Evolutionary conservation across 192 early-diverging fungal genomes (phyloP).

Genomic region (Phlyctochytrium bullatum): DNA sequence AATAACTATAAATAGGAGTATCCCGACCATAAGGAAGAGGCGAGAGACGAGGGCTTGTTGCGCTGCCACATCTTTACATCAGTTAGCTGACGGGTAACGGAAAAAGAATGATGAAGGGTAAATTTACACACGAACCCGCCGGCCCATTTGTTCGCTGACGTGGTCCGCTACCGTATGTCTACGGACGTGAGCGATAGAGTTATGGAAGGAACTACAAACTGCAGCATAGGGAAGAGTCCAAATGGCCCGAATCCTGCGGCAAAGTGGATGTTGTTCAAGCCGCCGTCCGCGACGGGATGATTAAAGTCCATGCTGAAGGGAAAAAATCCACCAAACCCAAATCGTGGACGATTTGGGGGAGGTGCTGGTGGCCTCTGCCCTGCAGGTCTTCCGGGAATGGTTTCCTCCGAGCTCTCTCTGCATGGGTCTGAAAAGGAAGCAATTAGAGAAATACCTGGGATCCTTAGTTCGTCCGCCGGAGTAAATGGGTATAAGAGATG

Average conservation of each 20-base stretch:
- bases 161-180: too few relatives aligned
- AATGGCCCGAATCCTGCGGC: constrained; percentile 64
- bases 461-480: constrained; percentile 33
- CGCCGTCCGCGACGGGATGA: constrained; percentile 19
- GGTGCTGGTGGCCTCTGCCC: constrained; percentile 32
- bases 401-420: constrained; percentile 14
- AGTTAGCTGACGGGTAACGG: too few relatives aligned
- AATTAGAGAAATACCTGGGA: constrained; percentile 17
- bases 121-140: too few relatives aligned
- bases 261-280: constrained; percentile 27
- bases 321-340: constrained; percentile 20
- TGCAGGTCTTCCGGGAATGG: constrained; percentile 34
- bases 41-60: constrained; percentile 81
- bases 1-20: constrained; percentile 74
- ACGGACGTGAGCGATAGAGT: too few relatives aligned
- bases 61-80: constrained; percentile 28
- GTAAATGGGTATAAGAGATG: constrained; percentile 46
- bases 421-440: background rate
- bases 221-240: constrained; percentile 69
- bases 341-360: background rate
- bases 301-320: constrained; percentile 15
- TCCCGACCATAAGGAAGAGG: constrained; percentile 77
- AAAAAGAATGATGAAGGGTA: too few relatives aligned
- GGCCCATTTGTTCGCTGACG: too few relatives aligned
- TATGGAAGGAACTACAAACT: constrained; percentile 35